A percentile compares a stretch with the other conserved stretches of the same genome.
These are phyloP conservation scores for Flaveria bidentis DNA, from an alignment of 129 eudicot genomes.

Conservation along the genomic window DNA sequence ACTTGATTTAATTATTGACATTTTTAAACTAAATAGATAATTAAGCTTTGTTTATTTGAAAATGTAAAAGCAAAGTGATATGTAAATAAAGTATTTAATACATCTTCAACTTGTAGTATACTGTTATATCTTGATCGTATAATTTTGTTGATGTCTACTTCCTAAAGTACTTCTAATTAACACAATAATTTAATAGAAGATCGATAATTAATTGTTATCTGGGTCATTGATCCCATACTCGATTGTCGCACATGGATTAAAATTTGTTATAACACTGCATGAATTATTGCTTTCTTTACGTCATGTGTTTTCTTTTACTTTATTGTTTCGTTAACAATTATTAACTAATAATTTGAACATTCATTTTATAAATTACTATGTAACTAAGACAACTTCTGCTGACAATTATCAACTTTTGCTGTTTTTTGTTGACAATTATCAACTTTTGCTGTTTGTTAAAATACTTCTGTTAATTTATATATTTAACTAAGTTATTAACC, in stretches of 20 bases:
- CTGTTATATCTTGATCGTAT: neutral
- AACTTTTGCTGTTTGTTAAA: too few species aligned
- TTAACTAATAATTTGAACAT: neutral
- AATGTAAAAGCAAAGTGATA: neutral
- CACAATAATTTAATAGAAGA: neutral
- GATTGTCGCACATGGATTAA: neutral
- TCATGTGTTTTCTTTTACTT: neutral
- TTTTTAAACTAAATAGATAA: too few species aligned
- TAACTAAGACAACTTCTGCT: too few species aligned
- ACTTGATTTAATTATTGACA: too few species aligned
- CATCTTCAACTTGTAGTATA: neutral
- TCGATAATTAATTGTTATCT: too few species aligned
- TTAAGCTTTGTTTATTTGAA: neutral
- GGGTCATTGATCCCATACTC: neutral
- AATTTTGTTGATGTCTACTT: neutral
- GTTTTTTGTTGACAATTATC: too few species aligned
- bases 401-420: too few species aligned
- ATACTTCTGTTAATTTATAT: too few species aligned
- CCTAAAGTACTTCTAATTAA: neutral
- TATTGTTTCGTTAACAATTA: neutral
- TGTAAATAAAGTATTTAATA: neutral
- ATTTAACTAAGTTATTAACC: too few species aligned
- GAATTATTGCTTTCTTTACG: neutral
- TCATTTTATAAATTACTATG: neutral
- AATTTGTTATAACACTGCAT: neutral